Evolutionary conservation across 164 flowering plant species (phyloP), one percentile per base, ranked within the genome.

Genomic region (Vitis cinerea): DNA sequence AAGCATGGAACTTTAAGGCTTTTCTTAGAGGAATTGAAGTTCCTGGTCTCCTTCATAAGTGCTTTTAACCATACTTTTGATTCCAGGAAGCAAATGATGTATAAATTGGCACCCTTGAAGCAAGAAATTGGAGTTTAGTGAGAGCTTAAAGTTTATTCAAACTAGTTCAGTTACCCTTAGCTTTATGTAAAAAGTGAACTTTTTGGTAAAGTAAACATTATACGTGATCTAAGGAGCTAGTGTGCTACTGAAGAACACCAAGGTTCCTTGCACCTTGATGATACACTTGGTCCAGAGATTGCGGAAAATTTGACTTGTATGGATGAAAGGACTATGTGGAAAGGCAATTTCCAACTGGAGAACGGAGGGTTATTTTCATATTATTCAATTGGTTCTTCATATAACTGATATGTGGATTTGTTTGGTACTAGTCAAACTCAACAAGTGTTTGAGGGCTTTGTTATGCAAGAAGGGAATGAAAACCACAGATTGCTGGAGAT

Each of bases 381-480:
- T 62, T 61, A 52, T 77, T 78, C 81, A 15, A 67, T 56, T 78
- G 69, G 49, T 44, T 66, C 85, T 65, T 67, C 75, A 16, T 52
- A 29, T 61, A 31, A 27, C 17, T 73, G 47, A 49, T 66, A 72
- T 63, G 59, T 71, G 68, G 81, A 79, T 30, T 59, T 67, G 60
- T 50, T 65, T 51, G 69, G 64, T 63, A 50, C 76, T 60, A 85
- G 83, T 75, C 79, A 82, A 66, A 49, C 55, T 56, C 69, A 77
- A 82, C 93, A 93, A 50, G 87, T 75, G 63, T 71, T 86, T 63
- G 96, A 90, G 79, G 81, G 91, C 17, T 92, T 90, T 77, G 64
- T 75, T 37, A 37, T 89, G 67, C 77, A 83, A 68, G 52, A 80
- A 14, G 83, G 75, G 60, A 65, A 56, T 71, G 74, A 59, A 66